Percentiles rank a stretch among this genome's conserved stretches.
Conservation (phyloP, 352 stramenopile genomes). For the Phytophthora rubi region DNA sequence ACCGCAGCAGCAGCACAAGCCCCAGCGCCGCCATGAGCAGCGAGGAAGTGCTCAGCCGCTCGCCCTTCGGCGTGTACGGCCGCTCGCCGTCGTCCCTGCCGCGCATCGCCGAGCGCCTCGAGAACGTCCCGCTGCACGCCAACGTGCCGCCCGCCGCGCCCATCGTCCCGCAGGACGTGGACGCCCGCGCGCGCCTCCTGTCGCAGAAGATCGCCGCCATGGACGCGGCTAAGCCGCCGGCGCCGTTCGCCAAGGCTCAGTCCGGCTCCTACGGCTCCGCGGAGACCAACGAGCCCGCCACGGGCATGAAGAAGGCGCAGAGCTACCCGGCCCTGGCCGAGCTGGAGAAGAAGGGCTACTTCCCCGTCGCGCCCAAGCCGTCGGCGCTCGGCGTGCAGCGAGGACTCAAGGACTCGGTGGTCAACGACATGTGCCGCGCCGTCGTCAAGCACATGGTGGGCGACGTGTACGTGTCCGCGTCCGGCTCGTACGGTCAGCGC, state of each 20-base stretch:
- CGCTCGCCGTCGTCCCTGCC: constrained; percentile 64
- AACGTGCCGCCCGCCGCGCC: constrained; percentile 41
- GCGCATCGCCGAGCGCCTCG: constrained; percentile 72
- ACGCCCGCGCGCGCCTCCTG: constrained; percentile 60
- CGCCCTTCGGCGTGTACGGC: constrained; percentile 62
- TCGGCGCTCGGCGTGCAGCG: constrained; percentile 83
- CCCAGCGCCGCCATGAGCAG: constrained; percentile 52
- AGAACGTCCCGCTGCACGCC: constrained; percentile 61
- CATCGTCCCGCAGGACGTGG: constrained; percentile 40
- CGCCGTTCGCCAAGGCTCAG: constrained; percentile 35
- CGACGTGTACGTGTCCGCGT: constrained; percentile 83
- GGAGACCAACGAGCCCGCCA: constrained; percentile 25
- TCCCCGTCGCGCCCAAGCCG: constrained; percentile 74
- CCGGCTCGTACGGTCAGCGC: constrained; percentile 65
- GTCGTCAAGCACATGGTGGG: constrained; percentile 91
- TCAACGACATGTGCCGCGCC: constrained; percentile 89
- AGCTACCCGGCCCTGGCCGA: constrained; percentile 85
- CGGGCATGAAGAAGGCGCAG: constrained; percentile 75
- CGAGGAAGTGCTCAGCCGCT: constrained; percentile 67
- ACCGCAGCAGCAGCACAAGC: constrained; percentile 21
- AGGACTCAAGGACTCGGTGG: constrained; percentile 84
- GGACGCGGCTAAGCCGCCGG: constrained; percentile 25
- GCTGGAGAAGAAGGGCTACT: constrained; percentile 86
- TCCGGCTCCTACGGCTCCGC: constrained; percentile 67
- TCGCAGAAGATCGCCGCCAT: constrained; percentile 65